These are phyloP conservation scores for Smallanthus sonchifolius DNA, from an alignment of 129 eudicot species.

Conservation along the genomic window DNA sequence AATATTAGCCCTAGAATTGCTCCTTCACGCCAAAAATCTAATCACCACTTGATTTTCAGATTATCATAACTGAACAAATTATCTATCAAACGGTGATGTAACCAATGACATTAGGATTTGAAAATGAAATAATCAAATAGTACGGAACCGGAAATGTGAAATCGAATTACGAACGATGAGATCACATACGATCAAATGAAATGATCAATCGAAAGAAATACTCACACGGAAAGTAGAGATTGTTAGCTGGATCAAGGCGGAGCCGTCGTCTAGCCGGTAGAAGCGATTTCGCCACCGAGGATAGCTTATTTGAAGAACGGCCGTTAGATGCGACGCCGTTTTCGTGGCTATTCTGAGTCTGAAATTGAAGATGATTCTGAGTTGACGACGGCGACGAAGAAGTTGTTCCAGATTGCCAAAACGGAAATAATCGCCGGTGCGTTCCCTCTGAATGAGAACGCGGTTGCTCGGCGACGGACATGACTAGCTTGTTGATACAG, in stretches of 20 bases:
- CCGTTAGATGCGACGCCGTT: constrained; percentile 29
- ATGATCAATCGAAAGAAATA: constrained; percentile 7
- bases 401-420: constrained; percentile 59
- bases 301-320: constrained; percentile 28
- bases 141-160: not conserved
- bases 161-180: not conserved
- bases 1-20: not conserved
- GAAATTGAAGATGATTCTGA: constrained; percentile 45
- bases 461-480: constrained; percentile 48
- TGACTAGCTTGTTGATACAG: constrained; percentile 1
- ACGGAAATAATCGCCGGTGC: constrained; percentile 51
- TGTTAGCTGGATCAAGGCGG: constrained; percentile 73
- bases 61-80: not conserved
- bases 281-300: constrained; percentile 60
- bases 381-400: constrained; percentile 57
- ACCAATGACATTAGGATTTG: not conserved
- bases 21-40: not conserved
- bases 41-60: not conserved
- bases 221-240: constrained; percentile 84
- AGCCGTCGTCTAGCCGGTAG: constrained; percentile 72
- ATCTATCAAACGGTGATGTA: not conserved
- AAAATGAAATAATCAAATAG: not conserved
- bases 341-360: constrained; percentile 25
- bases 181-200: not conserved
- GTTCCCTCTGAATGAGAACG: constrained; percentile 35